These are phyloP conservation scores for Ogataea ganodermae DNA, from an alignment of 805 yeast genomes.

Conservation along the genomic window DNA sequence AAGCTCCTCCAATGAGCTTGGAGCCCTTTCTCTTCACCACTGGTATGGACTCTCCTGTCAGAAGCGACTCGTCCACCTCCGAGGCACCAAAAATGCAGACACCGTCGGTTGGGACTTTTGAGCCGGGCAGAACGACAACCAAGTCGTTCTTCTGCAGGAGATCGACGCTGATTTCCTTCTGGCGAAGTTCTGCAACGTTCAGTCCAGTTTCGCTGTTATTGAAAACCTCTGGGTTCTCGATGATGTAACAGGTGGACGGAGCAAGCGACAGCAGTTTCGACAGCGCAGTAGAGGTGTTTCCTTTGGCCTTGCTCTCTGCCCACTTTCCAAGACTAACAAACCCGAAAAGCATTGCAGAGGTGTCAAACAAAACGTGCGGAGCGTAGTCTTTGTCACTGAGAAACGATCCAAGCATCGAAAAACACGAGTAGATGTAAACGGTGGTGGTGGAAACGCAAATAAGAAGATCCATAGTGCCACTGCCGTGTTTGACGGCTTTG, in stretches of 20 bases:
- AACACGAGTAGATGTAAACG: constrained; percentile 72
- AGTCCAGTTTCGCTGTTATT: constrained; percentile 7
- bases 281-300: constrained; percentile 87
- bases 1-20: constrained; percentile 82
- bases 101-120: constrained; percentile 92
- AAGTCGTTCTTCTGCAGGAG: constrained; percentile 76
- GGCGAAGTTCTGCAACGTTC: constrained; percentile 32
- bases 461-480: constrained; percentile 90
- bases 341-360: constrained; percentile 78
- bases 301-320: constrained; percentile 89
- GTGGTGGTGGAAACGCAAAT: constrained; percentile 80
- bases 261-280: constrained; percentile 78
- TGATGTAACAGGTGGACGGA: constrained; percentile 72
- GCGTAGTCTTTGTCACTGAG: constrained; percentile 44
- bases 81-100: constrained; percentile 72
- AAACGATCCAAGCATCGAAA: constrained; percentile 56
- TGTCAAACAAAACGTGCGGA: constrained; percentile 81
- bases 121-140: constrained; percentile 80
- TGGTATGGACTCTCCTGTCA: constrained; percentile 90
- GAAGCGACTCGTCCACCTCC: constrained; percentile 83
- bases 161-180: constrained; percentile 65
- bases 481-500: constrained; percentile 65
- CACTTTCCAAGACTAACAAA: constrained; percentile 90
- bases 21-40: constrained; percentile 64
- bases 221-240: constrained; percentile 42